Evolutionary conservation across 2,329 filamentous ascomycete genomes (phyloP).

Genomic region (Biscogniauxia marginata): DNA sequence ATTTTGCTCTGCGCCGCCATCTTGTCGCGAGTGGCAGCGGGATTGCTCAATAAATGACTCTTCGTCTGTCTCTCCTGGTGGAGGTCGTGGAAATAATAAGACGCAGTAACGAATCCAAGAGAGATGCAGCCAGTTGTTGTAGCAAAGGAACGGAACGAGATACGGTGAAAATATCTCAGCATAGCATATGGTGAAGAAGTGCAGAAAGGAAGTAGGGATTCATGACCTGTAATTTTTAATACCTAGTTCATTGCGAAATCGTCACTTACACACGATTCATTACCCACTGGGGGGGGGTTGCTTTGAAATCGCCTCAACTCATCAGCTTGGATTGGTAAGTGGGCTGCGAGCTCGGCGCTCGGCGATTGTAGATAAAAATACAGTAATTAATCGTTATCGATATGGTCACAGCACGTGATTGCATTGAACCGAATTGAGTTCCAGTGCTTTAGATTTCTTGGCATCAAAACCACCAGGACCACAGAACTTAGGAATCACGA

Average conservation of each 20-base stretch:
- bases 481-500: neutral
- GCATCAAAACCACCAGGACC: neutral
- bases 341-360: constrained; percentile 11
- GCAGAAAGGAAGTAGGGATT: constrained; percentile 5
- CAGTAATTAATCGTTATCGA: neutral
- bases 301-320: constrained; percentile 38
- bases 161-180: constrained; percentile 25
- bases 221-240: constrained; percentile 11
- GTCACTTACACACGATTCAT: constrained; percentile 28
- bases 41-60: constrained; percentile 3
- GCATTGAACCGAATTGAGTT: neutral
- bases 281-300: constrained; percentile 24
- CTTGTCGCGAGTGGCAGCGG: constrained; percentile 13
- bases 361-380: constrained; percentile 10
- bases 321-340: neutral
- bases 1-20: constrained; percentile 31
- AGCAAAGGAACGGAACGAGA: constrained; percentile 26
- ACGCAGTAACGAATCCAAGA: constrained; percentile 24
- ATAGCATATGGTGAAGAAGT: constrained; percentile 16
- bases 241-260: constrained; percentile 6
- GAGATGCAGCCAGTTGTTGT: constrained; percentile 20
- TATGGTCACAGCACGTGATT: neutral
- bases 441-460: neutral
- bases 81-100: constrained; percentile 25
- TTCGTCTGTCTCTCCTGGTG: constrained; percentile 22